These are phyloP conservation scores for Chlamydomonas eustigma DNA, from an alignment of 139 green algal genomes.

Conservation along the genomic window DNA sequence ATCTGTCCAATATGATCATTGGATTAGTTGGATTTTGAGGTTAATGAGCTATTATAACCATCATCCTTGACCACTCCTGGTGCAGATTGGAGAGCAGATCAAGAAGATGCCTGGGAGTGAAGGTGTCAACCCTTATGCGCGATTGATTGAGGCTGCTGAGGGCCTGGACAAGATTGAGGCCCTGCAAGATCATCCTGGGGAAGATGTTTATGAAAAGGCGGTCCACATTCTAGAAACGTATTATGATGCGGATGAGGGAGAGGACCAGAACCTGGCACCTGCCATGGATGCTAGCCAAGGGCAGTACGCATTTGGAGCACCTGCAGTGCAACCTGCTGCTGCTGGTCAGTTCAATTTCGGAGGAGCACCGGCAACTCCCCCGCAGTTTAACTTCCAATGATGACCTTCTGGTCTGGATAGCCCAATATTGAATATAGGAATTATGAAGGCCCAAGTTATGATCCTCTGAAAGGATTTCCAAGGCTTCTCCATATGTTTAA, in stretches of 20 bases:
- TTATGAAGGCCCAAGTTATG: too few relatives aligned
- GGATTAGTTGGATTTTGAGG: too few relatives aligned
- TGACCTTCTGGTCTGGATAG: too few relatives aligned
- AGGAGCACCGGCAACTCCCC: neutral
- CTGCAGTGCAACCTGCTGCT: conserved; percentile 2
- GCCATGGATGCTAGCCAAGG: conserved; percentile 19
- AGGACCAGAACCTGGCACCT: conserved; percentile 93
- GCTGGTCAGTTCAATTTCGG: conserved; percentile 18
- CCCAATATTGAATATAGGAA: too few relatives aligned
- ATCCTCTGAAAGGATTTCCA: too few relatives aligned
- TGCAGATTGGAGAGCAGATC: conserved; percentile 54
- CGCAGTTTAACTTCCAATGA: conserved; percentile 10
- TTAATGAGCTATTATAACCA: too few relatives aligned
- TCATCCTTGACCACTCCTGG: too few relatives aligned
- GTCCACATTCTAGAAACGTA: conserved; percentile 90
- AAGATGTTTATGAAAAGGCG: conserved; percentile 99
- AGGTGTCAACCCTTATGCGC: conserved; percentile 78
- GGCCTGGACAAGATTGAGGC: conserved; percentile 98
- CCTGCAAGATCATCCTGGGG: conserved; percentile 56
- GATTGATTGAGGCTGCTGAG: conserved; percentile 91
- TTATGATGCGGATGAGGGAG: conserved; percentile 94
- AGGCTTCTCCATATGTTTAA: too few relatives aligned
- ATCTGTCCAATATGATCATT: too few relatives aligned
- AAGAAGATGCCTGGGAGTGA: conserved; percentile 40
- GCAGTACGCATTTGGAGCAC: conserved; percentile 20